These are phyloP conservation scores for Fusarium sp. DNA, from an alignment of 2,329 filamentous ascomycete genomes.

Conservation along the genomic window DNA sequence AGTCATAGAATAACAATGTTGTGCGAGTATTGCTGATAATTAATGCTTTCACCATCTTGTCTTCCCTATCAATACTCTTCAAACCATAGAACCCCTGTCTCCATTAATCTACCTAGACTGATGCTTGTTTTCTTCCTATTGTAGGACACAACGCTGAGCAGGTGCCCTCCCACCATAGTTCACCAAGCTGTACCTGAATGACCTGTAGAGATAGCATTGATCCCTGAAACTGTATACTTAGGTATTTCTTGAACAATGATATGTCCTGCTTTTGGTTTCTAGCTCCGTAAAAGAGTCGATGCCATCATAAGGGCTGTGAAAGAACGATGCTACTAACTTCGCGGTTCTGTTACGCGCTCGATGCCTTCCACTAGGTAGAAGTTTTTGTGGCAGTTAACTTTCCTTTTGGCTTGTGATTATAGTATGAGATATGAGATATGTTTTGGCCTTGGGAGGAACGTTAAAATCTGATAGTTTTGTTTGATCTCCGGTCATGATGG, in stretches of 20 bases:
- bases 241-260: neutral
- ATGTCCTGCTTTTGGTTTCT: neutral
- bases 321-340: neutral
- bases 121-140: neutral
- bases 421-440: too few relatives aligned
- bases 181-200: neutral
- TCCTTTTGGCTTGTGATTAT: too few relatives aligned
- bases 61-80: neutral
- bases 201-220: too few relatives aligned
- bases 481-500: too few relatives aligned
- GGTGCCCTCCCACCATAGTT: neutral
- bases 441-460: too few relatives aligned
- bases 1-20: too few relatives aligned
- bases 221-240: neutral
- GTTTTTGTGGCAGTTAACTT: too few relatives aligned
- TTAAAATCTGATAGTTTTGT: too few relatives aligned
- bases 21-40: neutral
- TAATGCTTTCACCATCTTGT: neutral
- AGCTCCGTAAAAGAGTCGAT: neutral
- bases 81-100: neutral
- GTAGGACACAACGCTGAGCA: neutral
- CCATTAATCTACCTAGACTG: neutral
- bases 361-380: too few relatives aligned
- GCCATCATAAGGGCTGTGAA: neutral
- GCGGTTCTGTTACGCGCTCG: too few relatives aligned